Base-by-base conservation (phyloP, 495 filamentous ascomycete species). In the Talaromyces wortmannii region DNA sequence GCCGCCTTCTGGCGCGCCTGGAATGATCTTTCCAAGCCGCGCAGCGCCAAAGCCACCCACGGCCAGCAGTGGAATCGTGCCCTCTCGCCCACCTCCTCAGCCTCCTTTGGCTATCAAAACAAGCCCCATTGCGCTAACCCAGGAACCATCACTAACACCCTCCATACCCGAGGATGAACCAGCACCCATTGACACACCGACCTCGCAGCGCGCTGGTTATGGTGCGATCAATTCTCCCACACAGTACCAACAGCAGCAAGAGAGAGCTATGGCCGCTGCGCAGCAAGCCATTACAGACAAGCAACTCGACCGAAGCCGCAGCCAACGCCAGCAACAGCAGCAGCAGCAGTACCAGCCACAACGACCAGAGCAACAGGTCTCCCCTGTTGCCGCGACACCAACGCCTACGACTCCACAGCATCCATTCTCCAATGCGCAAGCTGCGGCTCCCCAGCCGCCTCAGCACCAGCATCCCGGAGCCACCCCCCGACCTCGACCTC, bases 191-290 rank as follows among this genome's bases (percentile, higher is more conserved):
- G 67, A 69, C 13, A 42, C 18, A 15, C 6, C 36, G 15, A 1
- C 30, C 31, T 63, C 71, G 10, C 72, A 74, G 56, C 73, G 66
- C 15, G 64, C 64, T 13, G 57, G 66, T 15, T 63, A 66, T n/a
- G 63, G 63, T 51, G 65, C 63, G 4, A 63, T 72, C 49, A 60
- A 67, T 11, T 70, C 73, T 31, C 73, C 80, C 4, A 69, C 66
- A n/a, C 77, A 78, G 50, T 92, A 92, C 64, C 90, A 92, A 66
- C 89, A 91, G 62, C 89, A 95, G 56, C 91, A 95, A 65, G 85
- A 91, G 60, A 83, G 88, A 43, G 83, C 86, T 16, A 84, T 91
- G 80, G 78, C 81, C 5, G 85, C 85, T 48, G 84, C 87, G 3
- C 90, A 87, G 59, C 78, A 92, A 63, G 78, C 85, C n/a, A 71